A percentile compares a stretch with the other conserved stretches of the same genome.
Evolutionary conservation across 2,329 filamentous ascomycete species (phyloP).

Genomic region (Pestalotiopsis sp.): DNA sequence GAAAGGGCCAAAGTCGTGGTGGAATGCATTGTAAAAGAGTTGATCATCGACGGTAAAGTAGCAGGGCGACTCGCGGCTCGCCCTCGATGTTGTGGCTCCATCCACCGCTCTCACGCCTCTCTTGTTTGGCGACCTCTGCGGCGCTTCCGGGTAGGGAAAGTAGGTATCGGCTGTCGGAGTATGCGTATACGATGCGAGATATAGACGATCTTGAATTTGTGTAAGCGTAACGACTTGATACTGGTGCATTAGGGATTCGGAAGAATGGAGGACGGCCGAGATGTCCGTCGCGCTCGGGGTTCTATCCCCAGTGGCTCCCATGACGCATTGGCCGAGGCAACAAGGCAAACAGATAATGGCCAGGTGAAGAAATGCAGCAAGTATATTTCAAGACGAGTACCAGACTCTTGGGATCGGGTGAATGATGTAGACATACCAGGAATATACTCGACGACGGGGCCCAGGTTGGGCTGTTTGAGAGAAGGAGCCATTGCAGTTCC

Average conservation of each 20-base stretch:
- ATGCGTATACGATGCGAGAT: slow-evolving; percentile 88
- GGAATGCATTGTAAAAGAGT: slow-evolving; percentile 96
- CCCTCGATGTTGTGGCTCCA: slow-evolving; percentile 45
- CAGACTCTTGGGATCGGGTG: not conserved
- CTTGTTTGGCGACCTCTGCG: slow-evolving; percentile 70
- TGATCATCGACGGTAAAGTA: slow-evolving; percentile 96
- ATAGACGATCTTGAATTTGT: slow-evolving; percentile 76
- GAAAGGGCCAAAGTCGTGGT: slow-evolving; percentile 95
- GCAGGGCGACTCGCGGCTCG: slow-evolving; percentile 66
- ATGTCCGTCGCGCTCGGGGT: too few relatives aligned
- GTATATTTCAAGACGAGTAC: not conserved
- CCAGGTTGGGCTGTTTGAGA: slow-evolving; percentile 62
- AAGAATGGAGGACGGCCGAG: not conserved
- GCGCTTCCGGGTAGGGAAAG: slow-evolving; percentile 75
- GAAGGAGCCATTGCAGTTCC: slow-evolving; percentile 49
- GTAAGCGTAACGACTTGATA: slow-evolving; percentile 33
- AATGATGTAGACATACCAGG: slow-evolving; percentile 64
- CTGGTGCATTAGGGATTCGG: slow-evolving; percentile 19
- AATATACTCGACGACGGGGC: slow-evolving; percentile 95
- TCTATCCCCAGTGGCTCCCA: not conserved
- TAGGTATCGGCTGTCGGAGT: slow-evolving; percentile 78
- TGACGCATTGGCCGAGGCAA: not conserved
- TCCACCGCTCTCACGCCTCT: slow-evolving; percentile 67
- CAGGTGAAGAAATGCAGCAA: not conserved
- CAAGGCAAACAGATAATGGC: not conserved